These are phyloP conservation scores for Cladosporium sp. DNA, from an alignment of 2,329 filamentous ascomycete genomes.

Conservation along the genomic window DNA sequence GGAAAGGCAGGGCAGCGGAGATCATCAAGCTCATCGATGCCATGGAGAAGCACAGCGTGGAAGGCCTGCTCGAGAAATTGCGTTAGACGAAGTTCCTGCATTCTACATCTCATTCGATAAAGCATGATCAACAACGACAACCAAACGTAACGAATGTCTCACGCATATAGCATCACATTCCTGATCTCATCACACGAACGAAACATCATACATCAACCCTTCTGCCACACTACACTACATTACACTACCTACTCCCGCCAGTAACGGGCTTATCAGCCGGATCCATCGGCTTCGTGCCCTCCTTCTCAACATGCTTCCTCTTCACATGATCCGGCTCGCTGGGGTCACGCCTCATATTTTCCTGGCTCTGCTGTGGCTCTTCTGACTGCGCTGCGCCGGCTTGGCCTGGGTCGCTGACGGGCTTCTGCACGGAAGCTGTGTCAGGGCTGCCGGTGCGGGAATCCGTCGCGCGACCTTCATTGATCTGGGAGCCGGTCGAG, in stretches of 20 bases:
- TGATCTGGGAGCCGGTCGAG: neutral
- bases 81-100: constrained; percentile 6
- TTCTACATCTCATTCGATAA: neutral
- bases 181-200: neutral
- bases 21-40: constrained; percentile 28
- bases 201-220: neutral
- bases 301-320: constrained; percentile 25
- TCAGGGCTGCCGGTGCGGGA: constrained; percentile 15
- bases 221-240: neutral
- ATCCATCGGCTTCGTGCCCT: constrained; percentile 27
- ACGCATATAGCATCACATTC: neutral
- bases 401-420: constrained; percentile 9
- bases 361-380: constrained; percentile 18
- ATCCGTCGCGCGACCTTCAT: constrained; percentile 7
- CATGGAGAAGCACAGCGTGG: constrained; percentile 26
- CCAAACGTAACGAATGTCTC: no score
- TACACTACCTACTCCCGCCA: neutral
- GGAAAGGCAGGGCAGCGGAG: constrained; percentile 24
- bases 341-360: constrained; percentile 25
- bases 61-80: constrained; percentile 25
- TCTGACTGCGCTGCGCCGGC: constrained; percentile 6
- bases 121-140: neutral
- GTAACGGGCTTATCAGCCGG: constrained; percentile 23
- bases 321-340: constrained; percentile 26
- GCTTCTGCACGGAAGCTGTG: constrained; percentile 5